Percentiles rank a stretch among this genome's conserved stretches.
Conservation (phyloP, 2,329 filamentous ascomycete species). For the Kalmusia sp. region DNA sequence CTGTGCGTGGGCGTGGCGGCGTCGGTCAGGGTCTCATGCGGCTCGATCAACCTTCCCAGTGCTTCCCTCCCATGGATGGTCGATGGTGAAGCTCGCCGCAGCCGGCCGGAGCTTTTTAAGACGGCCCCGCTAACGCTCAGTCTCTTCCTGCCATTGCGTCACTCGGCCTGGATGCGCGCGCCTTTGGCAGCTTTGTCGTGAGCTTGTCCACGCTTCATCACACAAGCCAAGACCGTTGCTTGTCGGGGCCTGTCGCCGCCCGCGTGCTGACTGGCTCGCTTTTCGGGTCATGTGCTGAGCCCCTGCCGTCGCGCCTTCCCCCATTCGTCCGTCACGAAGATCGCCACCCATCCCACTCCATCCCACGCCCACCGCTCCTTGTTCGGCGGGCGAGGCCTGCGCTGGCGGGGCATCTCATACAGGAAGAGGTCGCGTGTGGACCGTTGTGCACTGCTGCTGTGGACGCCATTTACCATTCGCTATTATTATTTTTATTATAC, state of each 20-base stretch:
- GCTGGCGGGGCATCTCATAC: no score
- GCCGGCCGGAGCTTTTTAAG: not conserved
- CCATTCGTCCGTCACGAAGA: not conserved
- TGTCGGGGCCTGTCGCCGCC: not conserved
- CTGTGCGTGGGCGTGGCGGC: not conserved
- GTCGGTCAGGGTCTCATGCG: not conserved
- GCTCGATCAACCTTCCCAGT: not conserved
- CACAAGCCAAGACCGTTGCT: not conserved
- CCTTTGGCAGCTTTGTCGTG: not conserved
- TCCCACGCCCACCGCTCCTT: not conserved
- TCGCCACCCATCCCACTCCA: conserved; percentile 9
- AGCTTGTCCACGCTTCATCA: conserved; percentile 2
- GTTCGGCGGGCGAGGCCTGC: no score
- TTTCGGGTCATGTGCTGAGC: conserved; percentile 3
- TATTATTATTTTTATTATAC: not conserved
- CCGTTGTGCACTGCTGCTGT: not conserved
- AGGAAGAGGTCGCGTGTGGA: not conserved
- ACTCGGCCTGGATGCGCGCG: not conserved
- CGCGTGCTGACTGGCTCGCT: conserved; percentile 4
- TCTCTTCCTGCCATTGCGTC: conserved; percentile 5
- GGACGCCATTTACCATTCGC: not conserved
- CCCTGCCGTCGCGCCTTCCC: not conserved
- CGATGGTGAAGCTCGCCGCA: not conserved
- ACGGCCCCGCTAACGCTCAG: not conserved
- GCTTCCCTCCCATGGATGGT: no score